Evolutionary conservation across 2,329 filamentous ascomycete species (phyloP).

Genomic region (Arachnopeziza araneosa): DNA sequence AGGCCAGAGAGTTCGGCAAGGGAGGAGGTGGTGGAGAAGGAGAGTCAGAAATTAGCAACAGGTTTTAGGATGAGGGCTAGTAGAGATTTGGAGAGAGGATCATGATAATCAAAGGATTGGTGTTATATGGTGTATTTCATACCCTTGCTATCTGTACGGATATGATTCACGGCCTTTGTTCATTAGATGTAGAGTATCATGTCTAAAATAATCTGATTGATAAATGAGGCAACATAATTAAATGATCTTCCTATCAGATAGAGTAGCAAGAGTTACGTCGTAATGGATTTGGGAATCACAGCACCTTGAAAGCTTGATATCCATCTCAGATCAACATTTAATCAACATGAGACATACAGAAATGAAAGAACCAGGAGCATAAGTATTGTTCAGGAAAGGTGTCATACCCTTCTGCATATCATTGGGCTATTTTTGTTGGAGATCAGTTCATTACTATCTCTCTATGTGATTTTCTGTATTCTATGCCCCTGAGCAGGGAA

Average conservation of each 20-base stretch:
- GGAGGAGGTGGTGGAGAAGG: not conserved
- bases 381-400: too few relatives aligned
- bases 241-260: not conserved
- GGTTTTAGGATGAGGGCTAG: constrained; percentile 22
- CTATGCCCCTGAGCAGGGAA: too few relatives aligned
- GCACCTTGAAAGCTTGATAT: too few relatives aligned
- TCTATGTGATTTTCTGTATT: too few relatives aligned
- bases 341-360: too few relatives aligned
- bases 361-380: too few relatives aligned
- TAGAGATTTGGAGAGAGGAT: constrained; percentile 13
- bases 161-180: not conserved
- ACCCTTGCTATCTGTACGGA: not conserved
- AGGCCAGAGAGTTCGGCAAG: not conserved
- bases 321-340: too few relatives aligned
- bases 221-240: not conserved
- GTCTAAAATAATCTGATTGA: not conserved
- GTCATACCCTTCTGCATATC: too few relatives aligned
- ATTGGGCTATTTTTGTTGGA: too few relatives aligned
- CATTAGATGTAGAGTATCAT: not conserved
- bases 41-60: constrained; percentile 7
- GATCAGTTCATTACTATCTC: too few relatives aligned
- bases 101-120: not conserved
- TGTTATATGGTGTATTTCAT: not conserved
- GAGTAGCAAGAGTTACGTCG: too few relatives aligned
- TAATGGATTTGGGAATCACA: too few relatives aligned